Evolutionary conservation across 176 grass and related monocot genomes (phyloP), one percentile per base, ranked within the genome.

Genomic region (Carex scoparia): DNA sequence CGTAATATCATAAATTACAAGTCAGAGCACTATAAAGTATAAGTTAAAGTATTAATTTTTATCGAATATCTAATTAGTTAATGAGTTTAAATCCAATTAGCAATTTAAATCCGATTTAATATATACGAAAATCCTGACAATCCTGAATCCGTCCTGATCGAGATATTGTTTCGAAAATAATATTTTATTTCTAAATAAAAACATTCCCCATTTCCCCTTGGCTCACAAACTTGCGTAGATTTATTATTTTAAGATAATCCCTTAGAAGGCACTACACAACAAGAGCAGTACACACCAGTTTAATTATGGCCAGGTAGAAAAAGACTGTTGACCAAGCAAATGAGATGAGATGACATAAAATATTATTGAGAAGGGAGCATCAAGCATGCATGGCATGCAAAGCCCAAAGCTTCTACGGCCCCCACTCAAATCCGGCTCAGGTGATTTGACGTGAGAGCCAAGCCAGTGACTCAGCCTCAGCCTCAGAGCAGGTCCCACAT

Each of bases 371-470:
- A 61, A 23, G 14, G 2, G 38, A 49, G 63, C 81, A 56, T 5
- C 1, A n/a, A 65, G 81, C 81, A 69, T 69, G 81, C 18, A 82
- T 82, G 74, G 81, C 18, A 82, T 82, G 74, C 74, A 18, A 58
- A 58, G 53, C 16, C 40, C 79, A 83, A 83, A n/a, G 27, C 81
- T 83, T 83, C 63, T 69, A 67, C 61, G 81, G 62, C 7, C 28
- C 79, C 81, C 61, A 66, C 81, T 65, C 3, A 51, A 83, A 83
- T 69, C 18, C 27, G 48, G 42, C 16, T 83, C 63, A 83, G 81
- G 81, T 83, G 81, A 83, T 83, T 67, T 83, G 81, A 83, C 81
- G 61, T 83, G 63, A 83, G 81, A 83, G 81, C 23, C 81, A 67
- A 65, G 59, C 6, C 56, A 37, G 23, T 80, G 51, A 35, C 33